These are phyloP conservation scores for Nemania sp. DNA, from an alignment of 2,329 filamentous ascomycete species.

Conservation along the genomic window DNA sequence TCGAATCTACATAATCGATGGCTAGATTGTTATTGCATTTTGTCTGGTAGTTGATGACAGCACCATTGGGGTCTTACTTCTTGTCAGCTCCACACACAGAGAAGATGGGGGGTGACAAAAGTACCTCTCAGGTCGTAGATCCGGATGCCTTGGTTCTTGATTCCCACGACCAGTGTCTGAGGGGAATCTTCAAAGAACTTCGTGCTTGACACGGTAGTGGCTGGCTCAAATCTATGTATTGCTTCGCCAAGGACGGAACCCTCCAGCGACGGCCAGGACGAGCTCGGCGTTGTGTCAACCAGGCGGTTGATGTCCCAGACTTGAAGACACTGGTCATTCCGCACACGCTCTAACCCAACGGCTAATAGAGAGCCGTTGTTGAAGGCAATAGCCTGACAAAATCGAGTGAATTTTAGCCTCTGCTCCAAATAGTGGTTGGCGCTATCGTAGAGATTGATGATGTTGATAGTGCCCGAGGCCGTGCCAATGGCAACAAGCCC, in stretches of 20 bases:
- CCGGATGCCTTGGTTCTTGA: slow-evolving; percentile 73
- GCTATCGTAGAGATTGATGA: slow-evolving; percentile 72
- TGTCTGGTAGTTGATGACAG: slow-evolving; percentile 63
- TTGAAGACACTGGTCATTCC: slow-evolving; percentile 80
- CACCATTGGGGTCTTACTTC: slow-evolving; percentile 50
- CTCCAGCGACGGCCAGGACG: slow-evolving; percentile 54
- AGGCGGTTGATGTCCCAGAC: slow-evolving; percentile 77
- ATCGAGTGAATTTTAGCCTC: slow-evolving; percentile 72
- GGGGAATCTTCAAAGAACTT: slow-evolving; percentile 80
- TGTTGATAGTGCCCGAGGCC: slow-evolving; percentile 72
- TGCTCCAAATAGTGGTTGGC: slow-evolving; percentile 68
- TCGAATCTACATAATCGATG: slow-evolving; percentile 78
- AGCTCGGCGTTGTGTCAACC: slow-evolving; percentile 51
- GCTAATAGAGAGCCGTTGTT: slow-evolving; percentile 72
- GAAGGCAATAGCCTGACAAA: slow-evolving; percentile 81
- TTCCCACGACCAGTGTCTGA: slow-evolving; percentile 73
- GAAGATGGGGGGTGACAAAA: slow-evolving; percentile 9
- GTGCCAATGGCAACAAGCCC: slow-evolving; percentile 76
- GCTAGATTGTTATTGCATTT: slow-evolving; percentile 72
- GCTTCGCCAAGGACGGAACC: slow-evolving; percentile 58
- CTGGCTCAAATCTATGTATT: slow-evolving; percentile 61
- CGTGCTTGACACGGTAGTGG: slow-evolving; percentile 78
- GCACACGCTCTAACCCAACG: slow-evolving; percentile 77
- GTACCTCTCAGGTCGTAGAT: slow-evolving; percentile 79
- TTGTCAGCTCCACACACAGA: slow-evolving; percentile 24